Percentiles rank a stretch among this genome's conserved stretches.
These are phyloP conservation scores for Mycotypha africana DNA, from an alignment of 371 early-diverging fungal species.

Conservation along the genomic window DNA sequence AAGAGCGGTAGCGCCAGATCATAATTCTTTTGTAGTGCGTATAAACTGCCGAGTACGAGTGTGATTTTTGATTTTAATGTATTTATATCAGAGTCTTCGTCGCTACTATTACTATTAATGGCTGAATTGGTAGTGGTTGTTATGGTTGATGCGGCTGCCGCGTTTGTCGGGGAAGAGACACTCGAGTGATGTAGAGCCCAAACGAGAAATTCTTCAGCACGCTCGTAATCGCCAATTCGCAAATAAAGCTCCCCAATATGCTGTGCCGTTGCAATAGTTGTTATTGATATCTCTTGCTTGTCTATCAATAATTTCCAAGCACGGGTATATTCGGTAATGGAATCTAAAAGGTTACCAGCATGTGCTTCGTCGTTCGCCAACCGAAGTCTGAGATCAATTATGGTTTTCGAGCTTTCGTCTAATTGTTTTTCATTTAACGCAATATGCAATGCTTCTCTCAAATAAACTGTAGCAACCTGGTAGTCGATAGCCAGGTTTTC, in stretches of 20 bases:
- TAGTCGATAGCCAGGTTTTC: conserved; percentile 36
- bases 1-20: conserved; percentile 38
- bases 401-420: conserved; percentile 15
- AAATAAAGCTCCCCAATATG: conserved; percentile 50
- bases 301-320: conserved; percentile 32
- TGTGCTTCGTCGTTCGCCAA: conserved; percentile 32
- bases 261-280: conserved; percentile 23
- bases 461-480: conserved; percentile 34
- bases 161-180: no score
- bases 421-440: conserved; percentile 35
- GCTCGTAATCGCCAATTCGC: conserved; percentile 40
- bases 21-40: conserved; percentile 40
- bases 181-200: conserved; percentile 33
- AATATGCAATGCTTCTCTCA: conserved; percentile 32
- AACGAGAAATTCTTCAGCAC: conserved; percentile 47
- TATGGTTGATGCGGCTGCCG: no score
- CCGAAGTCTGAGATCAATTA: conserved; percentile 31
- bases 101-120: no score
- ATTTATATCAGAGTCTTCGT: not conserved
- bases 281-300: not conserved
- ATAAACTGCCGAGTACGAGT: conserved; percentile 38
- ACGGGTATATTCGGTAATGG: conserved; percentile 36
- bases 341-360: conserved; percentile 39
- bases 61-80: conserved; percentile 20
- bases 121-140: no score